Base-by-base conservation (phyloP, 1,284 basidiomycete species). In the Irpex sp. region DNA sequence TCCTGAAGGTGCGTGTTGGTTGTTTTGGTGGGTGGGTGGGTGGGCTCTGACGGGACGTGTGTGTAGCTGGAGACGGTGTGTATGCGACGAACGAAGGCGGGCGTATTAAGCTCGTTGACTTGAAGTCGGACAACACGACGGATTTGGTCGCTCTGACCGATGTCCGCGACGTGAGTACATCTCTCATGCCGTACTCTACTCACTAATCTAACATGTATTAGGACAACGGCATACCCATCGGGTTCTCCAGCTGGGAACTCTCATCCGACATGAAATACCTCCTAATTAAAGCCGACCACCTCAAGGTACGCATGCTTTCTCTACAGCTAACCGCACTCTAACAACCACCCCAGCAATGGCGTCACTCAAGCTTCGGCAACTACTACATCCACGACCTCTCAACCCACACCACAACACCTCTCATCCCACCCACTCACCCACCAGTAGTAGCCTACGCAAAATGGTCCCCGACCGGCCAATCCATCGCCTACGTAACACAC, bases 181-280 rank as follows among this genome's bases (percentile, higher is more conserved):
- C 60, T n/a, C 38, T 61, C 48, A 58, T 51, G 40, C 31, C 55
- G 38, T 21, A 37, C 38, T 34, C 19, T 31, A 19, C n/a, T 61
- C 31, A 54, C 37, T 58, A 13, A n/a, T 26, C 44, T 64, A 37
- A 60, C 44, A 58, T 55, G 19, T n/a, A 7, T 1, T 68, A 93
- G 91, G 82, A 85, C 67, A 73, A 82, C 21, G 91, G 88, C 6
- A 70, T 74, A 13, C 70, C 71, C 1, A 76, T 97, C 47, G 21
- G 55, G 19, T 89, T 85, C 78, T 70, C 77, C 1, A 75, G 78
- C 7, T 97, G 94, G 92, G 83, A 86, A 68, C 81, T 96, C 11
- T 96, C 94, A 2, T 83, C 92, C 2, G 94, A 97, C 74, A 91
- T 93, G 88, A 85, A 91, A 71, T 91, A 92, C 74, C 82, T 97